These are phyloP conservation scores for Schizonepeta tenuifolia DNA, from an alignment of 257 asterid species.

Conservation along the genomic window DNA sequence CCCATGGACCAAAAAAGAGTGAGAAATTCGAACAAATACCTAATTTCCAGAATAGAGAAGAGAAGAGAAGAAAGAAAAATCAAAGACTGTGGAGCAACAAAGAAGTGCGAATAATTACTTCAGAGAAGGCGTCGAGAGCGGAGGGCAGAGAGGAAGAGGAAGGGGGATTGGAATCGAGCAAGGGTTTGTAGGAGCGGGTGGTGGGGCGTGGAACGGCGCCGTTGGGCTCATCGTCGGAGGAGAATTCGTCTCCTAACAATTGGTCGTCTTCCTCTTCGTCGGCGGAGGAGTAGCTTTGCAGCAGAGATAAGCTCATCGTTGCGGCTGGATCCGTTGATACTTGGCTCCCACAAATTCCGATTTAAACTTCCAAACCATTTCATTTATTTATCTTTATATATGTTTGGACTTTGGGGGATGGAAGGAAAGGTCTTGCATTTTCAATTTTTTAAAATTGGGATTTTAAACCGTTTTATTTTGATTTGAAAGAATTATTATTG, in stretches of 20 bases:
- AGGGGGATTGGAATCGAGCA: constrained; percentile 67
- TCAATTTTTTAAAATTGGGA: too few species aligned
- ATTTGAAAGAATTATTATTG: too few species aligned
- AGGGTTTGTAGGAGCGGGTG: constrained; percentile 67
- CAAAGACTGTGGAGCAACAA: not conserved
- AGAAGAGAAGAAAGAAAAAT: not conserved
- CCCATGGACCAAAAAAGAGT: not conserved
- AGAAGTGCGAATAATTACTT: constrained; percentile 45
- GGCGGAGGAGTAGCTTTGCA: constrained; percentile 93
- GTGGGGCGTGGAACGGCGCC: constrained; percentile 38
- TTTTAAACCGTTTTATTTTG: too few species aligned
- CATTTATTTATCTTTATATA: not conserved
- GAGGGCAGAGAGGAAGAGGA: constrained; percentile 82
- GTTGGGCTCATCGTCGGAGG: constrained; percentile 50
- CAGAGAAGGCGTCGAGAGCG: constrained; percentile 85
- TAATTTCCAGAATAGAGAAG: not conserved
- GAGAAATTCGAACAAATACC: constrained; percentile 25
- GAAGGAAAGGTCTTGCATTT: not conserved
- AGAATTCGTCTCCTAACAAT: constrained; percentile 32
- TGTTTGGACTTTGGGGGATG: not conserved
- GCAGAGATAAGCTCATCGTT: constrained; percentile 83
- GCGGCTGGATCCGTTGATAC: constrained; percentile 13
- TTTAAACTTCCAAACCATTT: not conserved
- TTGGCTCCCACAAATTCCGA: not conserved
- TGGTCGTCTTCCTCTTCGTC: constrained; percentile 58